Evolutionary conservation across 2,329 filamentous ascomycete species (phyloP), one percentile per base, ranked within the genome.

Genomic region (Davidsoniella eucalypti): DNA sequence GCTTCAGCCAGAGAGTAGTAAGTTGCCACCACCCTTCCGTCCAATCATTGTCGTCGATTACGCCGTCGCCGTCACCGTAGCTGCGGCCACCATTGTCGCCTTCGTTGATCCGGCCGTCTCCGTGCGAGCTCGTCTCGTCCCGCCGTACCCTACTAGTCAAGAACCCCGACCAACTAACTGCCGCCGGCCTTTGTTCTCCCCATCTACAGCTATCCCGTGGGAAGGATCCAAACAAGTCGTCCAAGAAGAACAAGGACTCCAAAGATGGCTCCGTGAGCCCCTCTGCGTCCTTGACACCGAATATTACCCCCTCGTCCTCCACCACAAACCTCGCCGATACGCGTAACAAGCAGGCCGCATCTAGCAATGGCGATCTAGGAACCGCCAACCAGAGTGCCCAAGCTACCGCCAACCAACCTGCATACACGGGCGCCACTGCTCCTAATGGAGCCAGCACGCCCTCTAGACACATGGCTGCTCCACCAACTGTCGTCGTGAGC

Each of bases 1-100:
- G 87, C 66, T 94, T 96, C 69, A 84, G 87, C 70, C 87, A 94
- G 75, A 86, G 85, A 83, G 87, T 95, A 75, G 87, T 94, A 79
- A 75, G 85, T 79, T 51, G 18, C 29, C 23, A 36, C 14, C 38
- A 43, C 25, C 36, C 26, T 29, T 17, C 25, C 18, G 10, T n/a
- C 38, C 38, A 14, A 33, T 39, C 33, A 6, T 17, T 47, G 26
- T 33, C 6, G 6, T 33, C 10, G 26, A 21, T 21, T 21, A 21
- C 21, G 21, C 21, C 21, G 21, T 21, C 21, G 4, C 21, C 21
- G 21, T 21, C 21, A 4, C 3, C 3, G 21, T 4, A 2, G 18
- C 18, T 21, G 18, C 18, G 18, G 18, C 18, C 2, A 5, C 21
- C 21, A 21, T 41, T 41, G 9, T 14, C n/a, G 8, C 40, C 3